Evolutionary conservation across 495 filamentous ascomycete genomes (phyloP).

Genomic region (Penicillium mononematosum): DNA sequence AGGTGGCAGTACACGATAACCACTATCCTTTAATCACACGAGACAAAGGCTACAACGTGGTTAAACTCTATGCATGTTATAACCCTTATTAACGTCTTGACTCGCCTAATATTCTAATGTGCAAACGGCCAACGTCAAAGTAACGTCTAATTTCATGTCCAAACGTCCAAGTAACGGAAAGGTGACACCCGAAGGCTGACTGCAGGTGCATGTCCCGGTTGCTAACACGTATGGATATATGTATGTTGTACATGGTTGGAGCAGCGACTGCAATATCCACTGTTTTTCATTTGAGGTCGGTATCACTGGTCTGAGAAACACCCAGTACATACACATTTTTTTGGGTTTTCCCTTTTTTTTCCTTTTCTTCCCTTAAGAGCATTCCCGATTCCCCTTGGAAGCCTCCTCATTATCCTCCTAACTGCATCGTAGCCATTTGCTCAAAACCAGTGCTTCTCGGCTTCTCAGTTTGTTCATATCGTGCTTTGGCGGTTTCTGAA

Average conservation of each 20-base stretch:
- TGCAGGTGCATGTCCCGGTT: too few relatives aligned
- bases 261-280: background rate
- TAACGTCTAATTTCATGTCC: too few relatives aligned
- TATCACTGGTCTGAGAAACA: background rate
- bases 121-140: too few relatives aligned
- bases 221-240: too few relatives aligned
- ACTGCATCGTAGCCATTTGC: background rate
- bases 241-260: background rate
- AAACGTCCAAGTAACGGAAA: too few relatives aligned
- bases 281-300: background rate
- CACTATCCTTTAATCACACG: too few relatives aligned
- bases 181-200: too few relatives aligned
- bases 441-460: background rate
- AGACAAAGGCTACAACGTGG: too few relatives aligned
- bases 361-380: background rate
- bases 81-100: too few relatives aligned
- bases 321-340: background rate
- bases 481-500: background rate
- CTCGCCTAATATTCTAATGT: too few relatives aligned
- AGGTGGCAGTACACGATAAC: too few relatives aligned
- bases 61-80: too few relatives aligned
- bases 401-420: background rate
- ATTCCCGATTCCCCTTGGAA: background rate
- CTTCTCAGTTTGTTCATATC: background rate
- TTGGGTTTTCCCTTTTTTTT: background rate